A percentile compares a stretch with the other conserved stretches of the same genome.
phyloP scores from a whole-genome alignment of 2,329 filamentous ascomycete genomes.

The Penicillium sp. region DNA sequence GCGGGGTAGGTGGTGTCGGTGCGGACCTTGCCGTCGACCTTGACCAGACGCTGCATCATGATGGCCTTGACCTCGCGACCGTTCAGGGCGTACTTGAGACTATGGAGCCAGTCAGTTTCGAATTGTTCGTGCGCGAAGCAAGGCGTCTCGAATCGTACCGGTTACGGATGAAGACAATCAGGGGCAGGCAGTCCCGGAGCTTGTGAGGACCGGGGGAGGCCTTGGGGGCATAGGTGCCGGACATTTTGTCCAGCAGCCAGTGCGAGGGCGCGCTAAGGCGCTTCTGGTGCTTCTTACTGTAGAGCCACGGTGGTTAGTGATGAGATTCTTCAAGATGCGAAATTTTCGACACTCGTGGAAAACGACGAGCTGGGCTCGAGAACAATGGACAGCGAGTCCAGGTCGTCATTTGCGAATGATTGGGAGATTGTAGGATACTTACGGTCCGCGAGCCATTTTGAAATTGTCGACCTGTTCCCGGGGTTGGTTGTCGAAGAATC shows the following conservation, averaged over 20 bases:
- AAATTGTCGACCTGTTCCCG: constrained; percentile 38
- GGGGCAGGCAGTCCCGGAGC: constrained; percentile 95
- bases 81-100: constrained; percentile 99
- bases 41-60: constrained; percentile 99
- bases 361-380: constrained; percentile 3
- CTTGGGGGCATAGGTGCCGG: constrained; percentile 74
- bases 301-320: constrained; percentile 32
- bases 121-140: not conserved
- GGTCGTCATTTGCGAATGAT: not conserved
- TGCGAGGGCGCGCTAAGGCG: constrained; percentile 97
- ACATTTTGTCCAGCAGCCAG: constrained; percentile 99
- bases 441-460: constrained; percentile 60
- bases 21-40: constrained; percentile 99
- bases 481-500: constrained; percentile 40
- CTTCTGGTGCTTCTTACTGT: constrained; percentile 99
- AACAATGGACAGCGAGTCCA: constrained; percentile 2
- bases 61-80: constrained; percentile 95
- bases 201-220: constrained; percentile 91
- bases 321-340: constrained; percentile 3
- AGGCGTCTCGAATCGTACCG: constrained; percentile 43
- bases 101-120: constrained; percentile 45
- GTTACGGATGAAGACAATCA: constrained; percentile 96
- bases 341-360: constrained; percentile 7
- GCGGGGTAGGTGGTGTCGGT: constrained; percentile 97
- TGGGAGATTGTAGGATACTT: constrained; percentile 38